Evolutionary conservation across 2,329 filamentous ascomycete genomes (phyloP), one percentile per base, ranked within the genome.

Genomic region (Fusarium fujikuroi): DNA sequence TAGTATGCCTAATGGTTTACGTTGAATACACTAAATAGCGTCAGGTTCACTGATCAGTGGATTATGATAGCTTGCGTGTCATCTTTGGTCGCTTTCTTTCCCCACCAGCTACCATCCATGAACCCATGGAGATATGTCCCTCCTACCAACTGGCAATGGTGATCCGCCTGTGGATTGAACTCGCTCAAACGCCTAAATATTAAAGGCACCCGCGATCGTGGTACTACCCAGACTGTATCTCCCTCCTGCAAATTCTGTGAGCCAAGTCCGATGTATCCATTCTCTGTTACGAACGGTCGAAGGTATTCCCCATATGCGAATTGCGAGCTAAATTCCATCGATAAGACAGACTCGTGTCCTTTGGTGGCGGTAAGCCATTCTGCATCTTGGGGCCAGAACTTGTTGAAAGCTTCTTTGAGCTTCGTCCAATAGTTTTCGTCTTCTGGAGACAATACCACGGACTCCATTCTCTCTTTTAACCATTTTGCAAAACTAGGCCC

Each of bases 141-240:
- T n/a, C 50, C 50, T 39, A 53, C n/a, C 3, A 53, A 16, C 34
- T 53, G 19, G 19, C 50, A 39, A 53, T 57, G 53, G 1, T 34
- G 2, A 16, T 9, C 37, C 1, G 3, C 18, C 7, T 5, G 28
- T 4, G 7, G 14, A 28, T 18, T 21, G 11, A 4, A 21, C 3
- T 44, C 21, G 0, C 3, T 9, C 18, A 9, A 9, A 12, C 2
- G 18, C 9, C 28, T 34, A 7, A 46, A 46, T 32, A 46, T 57
- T 5, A 57, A 34, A 46, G 39, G 53, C 14, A 57, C 53, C 10
- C 53, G 28, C 21, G 53, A 57, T 57, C 53, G 18, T 23, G 53
- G 28, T 9, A n/a, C 37, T 12, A 46, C n/a, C 39, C 53, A 57
- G 28, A 46, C 28, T 25, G n/a, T 25, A 46, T 46, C 53, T 46